These are phyloP conservation scores for Candida nitratophila DNA, from an alignment of 805 yeast genomes.

Conservation along the genomic window DNA sequence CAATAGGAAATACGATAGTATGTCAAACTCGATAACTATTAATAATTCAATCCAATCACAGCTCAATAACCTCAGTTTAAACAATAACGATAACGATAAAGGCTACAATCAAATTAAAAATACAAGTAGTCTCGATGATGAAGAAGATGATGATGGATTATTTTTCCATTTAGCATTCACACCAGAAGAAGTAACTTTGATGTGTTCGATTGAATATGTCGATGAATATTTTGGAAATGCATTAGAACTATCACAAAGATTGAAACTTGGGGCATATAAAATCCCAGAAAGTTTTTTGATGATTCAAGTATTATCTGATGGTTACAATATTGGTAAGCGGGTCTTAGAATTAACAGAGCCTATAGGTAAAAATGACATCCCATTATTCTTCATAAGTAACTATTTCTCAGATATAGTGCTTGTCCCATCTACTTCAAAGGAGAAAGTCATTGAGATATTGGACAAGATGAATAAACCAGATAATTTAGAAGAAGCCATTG, in stretches of 20 bases:
- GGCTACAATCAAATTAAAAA: neutral
- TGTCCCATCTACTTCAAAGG: constrained; percentile 40
- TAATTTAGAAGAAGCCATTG: neutral
- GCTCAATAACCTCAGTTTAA: too few species aligned
- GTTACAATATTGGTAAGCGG: constrained; percentile 44
- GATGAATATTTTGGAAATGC: constrained; percentile 31
- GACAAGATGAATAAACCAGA: constrained; percentile 28
- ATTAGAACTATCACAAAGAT: constrained; percentile 24
- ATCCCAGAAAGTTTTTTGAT: constrained; percentile 39
- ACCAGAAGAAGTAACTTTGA: constrained; percentile 55
- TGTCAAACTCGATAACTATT: constrained; percentile 7
- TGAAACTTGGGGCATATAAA: constrained; percentile 32
- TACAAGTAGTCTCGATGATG: too few species aligned
- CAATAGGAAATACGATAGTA: neutral
- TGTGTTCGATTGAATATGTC: constrained; percentile 38
- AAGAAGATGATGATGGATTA: constrained; percentile 30
- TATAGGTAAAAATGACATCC: constrained; percentile 46
- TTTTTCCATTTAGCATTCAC: constrained; percentile 59
- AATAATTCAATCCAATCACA: constrained; percentile 1
- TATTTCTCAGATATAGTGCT: constrained; percentile 60
- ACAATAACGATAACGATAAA: too few species aligned
- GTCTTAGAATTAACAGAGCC: constrained; percentile 54
- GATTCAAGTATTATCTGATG: constrained; percentile 57
- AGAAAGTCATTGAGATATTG: constrained; percentile 38
- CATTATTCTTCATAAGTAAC: constrained; percentile 54